Conservation (phyloP, 2,329 filamentous ascomycete genomes). For the Calonectria hongkongensis region DNA sequence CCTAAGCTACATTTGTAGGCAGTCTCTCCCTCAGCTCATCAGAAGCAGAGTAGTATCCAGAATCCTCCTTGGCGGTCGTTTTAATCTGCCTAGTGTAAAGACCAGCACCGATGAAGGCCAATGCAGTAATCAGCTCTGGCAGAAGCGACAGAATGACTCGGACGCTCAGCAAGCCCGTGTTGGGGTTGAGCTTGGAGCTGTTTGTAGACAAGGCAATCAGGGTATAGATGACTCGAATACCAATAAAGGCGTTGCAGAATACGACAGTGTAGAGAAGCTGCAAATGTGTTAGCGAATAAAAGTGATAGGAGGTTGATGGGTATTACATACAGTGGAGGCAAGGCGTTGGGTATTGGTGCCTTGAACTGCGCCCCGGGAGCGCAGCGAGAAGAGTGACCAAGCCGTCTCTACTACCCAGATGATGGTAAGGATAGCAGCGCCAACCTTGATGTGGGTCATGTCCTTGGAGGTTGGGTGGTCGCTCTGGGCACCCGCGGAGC, state of each 20-base stretch:
- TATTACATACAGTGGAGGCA: background rate
- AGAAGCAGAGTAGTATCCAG: background rate
- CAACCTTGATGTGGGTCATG: conserved; percentile 5
- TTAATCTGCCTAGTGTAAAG: conserved; percentile 6
- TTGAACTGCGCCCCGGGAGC: background rate
- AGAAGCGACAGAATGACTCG: conserved; percentile 7
- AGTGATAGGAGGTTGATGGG: no score
- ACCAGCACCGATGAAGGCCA: background rate
- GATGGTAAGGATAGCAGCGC: background rate
- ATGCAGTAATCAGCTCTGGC: background rate
- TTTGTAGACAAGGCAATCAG: conserved; percentile 4
- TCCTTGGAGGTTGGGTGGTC: conserved; percentile 17
- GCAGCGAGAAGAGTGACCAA: background rate
- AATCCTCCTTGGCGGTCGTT: background rate
- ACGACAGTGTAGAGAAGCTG: conserved; percentile 16
- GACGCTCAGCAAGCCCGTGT: conserved; percentile 7
- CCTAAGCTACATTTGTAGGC: background rate
- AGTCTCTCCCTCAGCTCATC: background rate
- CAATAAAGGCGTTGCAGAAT: conserved; percentile 9
- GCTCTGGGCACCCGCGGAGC: conserved; percentile 5
- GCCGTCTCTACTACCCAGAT: background rate
- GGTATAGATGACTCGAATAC: conserved; percentile 14
- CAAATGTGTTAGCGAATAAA: background rate
- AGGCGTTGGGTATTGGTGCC: conserved; percentile 8
- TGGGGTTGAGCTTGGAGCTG: conserved; percentile 18